Base-by-base conservation (phyloP, 306 rosid genomes). In the Cicer cuneatum region DNA sequence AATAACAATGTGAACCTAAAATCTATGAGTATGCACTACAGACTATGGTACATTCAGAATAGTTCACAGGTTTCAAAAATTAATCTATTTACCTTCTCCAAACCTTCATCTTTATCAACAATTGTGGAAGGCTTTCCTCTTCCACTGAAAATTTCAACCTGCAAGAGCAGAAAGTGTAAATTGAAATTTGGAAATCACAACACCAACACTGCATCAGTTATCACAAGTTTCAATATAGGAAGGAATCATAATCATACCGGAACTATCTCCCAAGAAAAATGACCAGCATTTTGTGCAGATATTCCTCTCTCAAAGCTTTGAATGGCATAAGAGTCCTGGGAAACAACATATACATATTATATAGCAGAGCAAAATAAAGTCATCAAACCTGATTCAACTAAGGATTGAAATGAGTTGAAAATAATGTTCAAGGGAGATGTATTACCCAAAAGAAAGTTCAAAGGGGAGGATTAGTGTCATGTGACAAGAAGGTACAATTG, bases 231-330 rank as follows among this genome's bases (percentile, higher is more conserved):
- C 65, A 21, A 46, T 8, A 54, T 38, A 71, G 73, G 33, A 8
- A 42, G 58, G 71, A 84, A 77, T 41, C 53, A 53, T 24, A 89
- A 78, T 74, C 88, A 51, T 54, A 93, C 97, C 71, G 96, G 97
- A 85, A 77, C 87, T 60, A 89, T 89, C 89, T 93, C 98, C 98
- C 98, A 93, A 9, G 89, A 70, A 73, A 91, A 88, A 48, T 62
- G 84, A 73, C 96, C 94, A 66, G 80, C 79, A 45, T 85, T 87
- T 82, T 89, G 87, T 19, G 96, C 98, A 76, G 91, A 76, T 82
- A 82, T 83, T 82, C 94, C 98, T 80, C 92, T 87, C 83, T 82
- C 84, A 75, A 89, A 93, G 88, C 98, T 93, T 78, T 24, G 87
- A 73, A 93, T 79, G 63, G 97, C 97, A 79, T 85, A 89, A 80